phyloP scores from a whole-genome alignment of 768 basidiomycete genomes.

The Fomitopsis pulvina region DNA sequence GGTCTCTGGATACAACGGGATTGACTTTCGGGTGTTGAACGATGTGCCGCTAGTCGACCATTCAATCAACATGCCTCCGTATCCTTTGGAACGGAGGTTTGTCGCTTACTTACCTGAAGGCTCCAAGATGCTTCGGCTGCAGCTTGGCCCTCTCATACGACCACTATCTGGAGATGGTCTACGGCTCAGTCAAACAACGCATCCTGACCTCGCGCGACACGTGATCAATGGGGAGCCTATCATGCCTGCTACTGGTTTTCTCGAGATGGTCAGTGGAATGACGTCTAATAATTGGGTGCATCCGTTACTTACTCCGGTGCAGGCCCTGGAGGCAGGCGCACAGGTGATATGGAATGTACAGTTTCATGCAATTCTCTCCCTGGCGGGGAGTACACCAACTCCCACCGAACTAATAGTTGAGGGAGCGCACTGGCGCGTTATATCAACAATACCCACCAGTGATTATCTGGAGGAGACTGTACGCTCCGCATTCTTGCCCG shows the following conservation, averaged over 20 bases:
- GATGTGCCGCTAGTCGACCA: background rate
- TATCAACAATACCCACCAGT: slow-evolving; percentile 3
- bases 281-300: background rate
- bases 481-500: too few species aligned
- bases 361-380: slow-evolving; percentile 18
- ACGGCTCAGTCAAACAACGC: slow-evolving; percentile 28
- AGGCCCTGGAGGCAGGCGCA: slow-evolving; percentile 32
- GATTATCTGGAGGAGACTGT: too few species aligned
- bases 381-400: slow-evolving; percentile 15
- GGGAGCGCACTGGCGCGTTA: slow-evolving; percentile 22
- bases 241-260: slow-evolving; percentile 39
- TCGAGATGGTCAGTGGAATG: slow-evolving; percentile 28
- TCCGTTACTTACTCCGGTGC: slow-evolving; percentile 7
- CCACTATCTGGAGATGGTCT: slow-evolving; percentile 30
- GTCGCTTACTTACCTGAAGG: slow-evolving; percentile 17
- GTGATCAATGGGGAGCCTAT: slow-evolving; percentile 38
- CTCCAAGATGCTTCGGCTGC: slow-evolving; percentile 13
- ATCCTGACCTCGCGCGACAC: slow-evolving; percentile 37
- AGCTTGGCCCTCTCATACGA: slow-evolving; percentile 21
- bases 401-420: slow-evolving; percentile 15
- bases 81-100: slow-evolving; percentile 26
- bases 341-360: slow-evolving; percentile 19
- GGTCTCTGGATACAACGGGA: slow-evolving; percentile 22
- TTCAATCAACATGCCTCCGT: slow-evolving; percentile 8
- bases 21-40: slow-evolving; percentile 28